Conservation (phyloP, 2,329 filamentous ascomycete species). For the Dactylonectria estremocensis region DNA sequence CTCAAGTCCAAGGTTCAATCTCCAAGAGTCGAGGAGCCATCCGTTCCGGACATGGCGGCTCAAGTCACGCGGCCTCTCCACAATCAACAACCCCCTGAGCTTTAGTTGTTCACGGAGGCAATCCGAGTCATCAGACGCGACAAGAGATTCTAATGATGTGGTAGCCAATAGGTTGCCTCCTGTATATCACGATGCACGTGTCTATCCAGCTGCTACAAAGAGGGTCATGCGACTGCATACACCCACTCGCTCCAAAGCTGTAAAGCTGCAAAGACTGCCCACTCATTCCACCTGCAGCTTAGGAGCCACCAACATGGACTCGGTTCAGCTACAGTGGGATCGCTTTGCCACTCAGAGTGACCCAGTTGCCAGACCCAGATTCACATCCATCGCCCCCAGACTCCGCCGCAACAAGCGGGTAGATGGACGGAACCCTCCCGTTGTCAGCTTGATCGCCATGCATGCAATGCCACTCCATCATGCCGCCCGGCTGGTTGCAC, state of each 20-base stretch:
- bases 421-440: constrained; percentile 11
- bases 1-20: constrained; percentile 32
- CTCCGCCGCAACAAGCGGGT: constrained; percentile 10
- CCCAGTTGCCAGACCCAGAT: constrained; percentile 22
- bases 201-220: constrained; percentile 4
- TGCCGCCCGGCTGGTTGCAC: constrained; percentile 36
- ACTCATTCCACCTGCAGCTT: constrained; percentile 9
- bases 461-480: constrained; percentile 42
- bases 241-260: constrained; percentile 8
- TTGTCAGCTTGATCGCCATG: constrained; percentile 27
- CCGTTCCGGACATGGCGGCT: constrained; percentile 48
- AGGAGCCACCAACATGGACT: constrained; percentile 22
- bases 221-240: constrained; percentile 23
- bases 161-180: constrained; percentile 3
- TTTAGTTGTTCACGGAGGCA: background rate
- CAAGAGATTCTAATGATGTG: too few species aligned
- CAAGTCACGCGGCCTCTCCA: constrained; percentile 43
- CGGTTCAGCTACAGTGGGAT: constrained; percentile 12
- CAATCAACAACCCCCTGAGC: constrained; percentile 36
- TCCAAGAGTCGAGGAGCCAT: constrained; percentile 14
- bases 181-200: constrained; percentile 14
- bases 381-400: constrained; percentile 9
- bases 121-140: background rate
- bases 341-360: constrained; percentile 28
- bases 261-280: background rate